These are phyloP conservation scores for Blastobotrys illinoisensis DNA, from an alignment of 1,139 yeast genomes.

Conservation along the genomic window DNA sequence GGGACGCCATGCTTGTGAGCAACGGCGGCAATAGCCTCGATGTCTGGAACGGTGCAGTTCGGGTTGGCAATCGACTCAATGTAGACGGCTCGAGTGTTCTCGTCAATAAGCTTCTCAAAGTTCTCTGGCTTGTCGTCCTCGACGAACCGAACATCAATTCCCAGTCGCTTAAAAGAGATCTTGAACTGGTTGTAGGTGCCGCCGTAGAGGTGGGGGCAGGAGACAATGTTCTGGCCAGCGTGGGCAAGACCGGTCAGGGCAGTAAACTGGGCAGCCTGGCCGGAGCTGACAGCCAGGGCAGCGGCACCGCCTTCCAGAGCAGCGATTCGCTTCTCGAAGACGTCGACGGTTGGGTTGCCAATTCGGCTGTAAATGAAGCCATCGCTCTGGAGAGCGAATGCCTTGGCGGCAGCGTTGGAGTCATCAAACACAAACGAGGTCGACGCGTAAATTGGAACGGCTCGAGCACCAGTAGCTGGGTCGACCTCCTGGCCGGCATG, in stretches of 20 bases:
- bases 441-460: slow-evolving; percentile 76
- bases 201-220: slow-evolving; percentile 88
- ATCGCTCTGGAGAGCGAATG: slow-evolving; percentile 75
- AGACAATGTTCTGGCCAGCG: slow-evolving; percentile 80
- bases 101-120: slow-evolving; percentile 69
- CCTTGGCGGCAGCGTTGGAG: slow-evolving; percentile 86
- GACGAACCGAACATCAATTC: slow-evolving; percentile 79
- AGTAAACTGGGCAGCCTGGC: slow-evolving; percentile 90
- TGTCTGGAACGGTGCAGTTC: slow-evolving; percentile 86
- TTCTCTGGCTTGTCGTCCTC: slow-evolving; percentile 68
- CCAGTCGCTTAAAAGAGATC: slow-evolving; percentile 82
- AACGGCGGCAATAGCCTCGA: slow-evolving; percentile 64
- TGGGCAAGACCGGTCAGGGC: slow-evolving; percentile 84
- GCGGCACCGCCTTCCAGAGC: slow-evolving; percentile 90
- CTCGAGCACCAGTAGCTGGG: slow-evolving; percentile 62
- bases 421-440: slow-evolving; percentile 77
- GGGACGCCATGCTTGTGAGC: slow-evolving; percentile 91
- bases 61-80: slow-evolving; percentile 94
- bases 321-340: slow-evolving; percentile 85
- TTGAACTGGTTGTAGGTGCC: slow-evolving; percentile 96
- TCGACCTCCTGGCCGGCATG: slow-evolving; percentile 76
- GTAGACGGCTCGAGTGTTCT: slow-evolving; percentile 82
- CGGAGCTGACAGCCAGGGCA: slow-evolving; percentile 87
- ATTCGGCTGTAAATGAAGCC: slow-evolving; percentile 87
- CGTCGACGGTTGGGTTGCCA: slow-evolving; percentile 88